Evolutionary conservation across 1,284 basidiomycete species (phyloP), one percentile per base, ranked within the genome.

Genomic region (Marasmius tenuissimus): DNA sequence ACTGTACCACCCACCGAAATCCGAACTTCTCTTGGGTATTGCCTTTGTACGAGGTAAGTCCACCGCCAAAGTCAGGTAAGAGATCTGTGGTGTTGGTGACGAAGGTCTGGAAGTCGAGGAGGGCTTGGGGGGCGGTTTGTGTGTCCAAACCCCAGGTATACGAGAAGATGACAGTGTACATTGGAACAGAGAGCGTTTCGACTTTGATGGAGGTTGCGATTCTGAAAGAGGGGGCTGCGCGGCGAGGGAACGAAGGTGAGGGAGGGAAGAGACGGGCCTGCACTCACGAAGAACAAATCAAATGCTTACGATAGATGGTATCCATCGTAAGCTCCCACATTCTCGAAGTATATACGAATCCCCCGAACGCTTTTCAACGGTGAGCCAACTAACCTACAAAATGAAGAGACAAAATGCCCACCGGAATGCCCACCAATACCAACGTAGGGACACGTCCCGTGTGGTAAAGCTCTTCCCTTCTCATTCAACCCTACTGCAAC

Each of bases 231-330:
- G 73, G 65, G 1, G 70, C 71, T 8, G 73, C 70, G 5, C 74
- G 12, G 16, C 7, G n/a, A 16, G 4, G 5, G 14, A 12, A 5
- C 3, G 14, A 37, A 14, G 8, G 6, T 10, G 38, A 14, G 20
- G 10, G 37, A 27, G n/a, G 12, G 47, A 20, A n/a, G 20, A 12
- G 6, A 20, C 34, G 14, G 22, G 12, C 11, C n/a, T n/a, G n/a
- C n/a, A 52, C 67, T 59, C 57, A 70, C 74, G 70, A 70, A 75
- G 52, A 75, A 76, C 16, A 76, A 63, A 48, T 75, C 72, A 4
- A 67, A n/a, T n/a, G n/a, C n/a, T n/a, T n/a, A n/a, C n/a, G 47
- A 53, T 75, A 64, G 14, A 73, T 63, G 33, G 67, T 64, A 45
- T 75, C 74, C 10, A 75, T 63, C 7, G 71, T 56, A 3, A 75